Evolutionary conservation across 805 yeast species (phyloP).

Genomic region (Wickerhamomyces strasburgensis): DNA sequence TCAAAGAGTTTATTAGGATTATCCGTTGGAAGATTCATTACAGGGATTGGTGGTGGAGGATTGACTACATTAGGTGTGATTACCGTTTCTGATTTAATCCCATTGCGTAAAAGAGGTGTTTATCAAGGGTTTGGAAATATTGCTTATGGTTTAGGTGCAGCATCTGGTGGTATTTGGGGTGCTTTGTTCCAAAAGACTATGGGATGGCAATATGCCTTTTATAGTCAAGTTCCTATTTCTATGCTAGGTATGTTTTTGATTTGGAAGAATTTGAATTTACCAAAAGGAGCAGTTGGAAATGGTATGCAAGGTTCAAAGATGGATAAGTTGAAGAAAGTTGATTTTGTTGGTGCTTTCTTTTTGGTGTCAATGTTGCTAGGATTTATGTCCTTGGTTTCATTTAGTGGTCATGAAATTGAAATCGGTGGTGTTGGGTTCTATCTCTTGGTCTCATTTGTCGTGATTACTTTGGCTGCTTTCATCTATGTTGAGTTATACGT

Average conservation of each 20-base stretch:
- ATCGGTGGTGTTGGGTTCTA: conserved; percentile 42
- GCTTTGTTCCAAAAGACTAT: conserved; percentile 47
- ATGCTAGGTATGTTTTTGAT: conserved; percentile 36
- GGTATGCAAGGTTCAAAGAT: conserved; percentile 41
- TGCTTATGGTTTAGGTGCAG: conserved; percentile 69
- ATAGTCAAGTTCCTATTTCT: conserved; percentile 49
- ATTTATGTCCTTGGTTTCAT: conserved; percentile 61
- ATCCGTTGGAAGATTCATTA: conserved; percentile 55
- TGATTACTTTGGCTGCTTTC: conserved; percentile 34
- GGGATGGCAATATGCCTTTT: conserved; percentile 67
- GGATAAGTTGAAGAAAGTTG: conserved; percentile 52
- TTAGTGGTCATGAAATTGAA: conserved; percentile 53
- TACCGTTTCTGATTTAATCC: conserved; percentile 68
- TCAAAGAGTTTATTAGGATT: conserved; percentile 24
- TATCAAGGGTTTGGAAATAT: conserved; percentile 79
- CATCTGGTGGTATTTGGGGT: conserved; percentile 59
- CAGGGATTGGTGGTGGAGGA: conserved; percentile 91
- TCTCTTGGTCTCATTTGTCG: conserved; percentile 29
- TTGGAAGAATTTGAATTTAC: conserved; percentile 33
- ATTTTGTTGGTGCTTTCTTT: conserved; percentile 57
- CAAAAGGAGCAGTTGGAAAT: conserved; percentile 48
- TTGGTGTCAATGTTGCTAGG: conserved; percentile 53
- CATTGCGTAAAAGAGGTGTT: conserved; percentile 69
- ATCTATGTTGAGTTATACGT: conserved; percentile 37
- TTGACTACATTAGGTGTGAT: conserved; percentile 66